Evolutionary conservation across 2,329 filamentous ascomycete genomes (phyloP).

Genomic region (Trichoderma citrinoviride): DNA sequence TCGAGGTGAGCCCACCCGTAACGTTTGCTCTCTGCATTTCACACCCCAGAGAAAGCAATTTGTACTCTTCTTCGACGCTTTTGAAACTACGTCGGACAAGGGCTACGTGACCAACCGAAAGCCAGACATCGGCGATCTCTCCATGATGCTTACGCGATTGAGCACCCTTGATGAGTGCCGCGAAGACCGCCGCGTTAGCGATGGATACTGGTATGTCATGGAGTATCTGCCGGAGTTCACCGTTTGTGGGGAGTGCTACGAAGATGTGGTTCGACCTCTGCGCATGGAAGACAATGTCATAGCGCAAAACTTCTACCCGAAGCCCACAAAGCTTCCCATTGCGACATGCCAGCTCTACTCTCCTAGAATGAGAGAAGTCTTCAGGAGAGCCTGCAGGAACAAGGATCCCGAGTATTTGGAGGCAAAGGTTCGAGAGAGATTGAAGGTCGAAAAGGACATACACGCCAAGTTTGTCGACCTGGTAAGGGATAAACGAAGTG

Average conservation of each 20-base stretch:
- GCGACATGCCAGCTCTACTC: slow-evolving; percentile 79
- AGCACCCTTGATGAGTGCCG: slow-evolving; percentile 61
- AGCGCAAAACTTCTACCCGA: slow-evolving; percentile 63
- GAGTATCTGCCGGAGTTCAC: slow-evolving; percentile 72
- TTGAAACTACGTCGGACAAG: slow-evolving; percentile 56
- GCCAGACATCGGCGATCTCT: slow-evolving; percentile 60
- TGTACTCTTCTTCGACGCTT: slow-evolving; percentile 56
- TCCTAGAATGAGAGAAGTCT: slow-evolving; percentile 71
- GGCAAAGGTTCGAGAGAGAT: slow-evolving; percentile 55
- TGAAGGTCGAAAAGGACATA: slow-evolving; percentile 58
- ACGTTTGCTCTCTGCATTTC: slow-evolving; percentile 68
- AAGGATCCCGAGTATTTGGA: slow-evolving; percentile 66
- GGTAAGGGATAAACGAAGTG: slow-evolving; percentile 36
- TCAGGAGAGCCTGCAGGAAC: slow-evolving; percentile 62
- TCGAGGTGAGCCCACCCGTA: slow-evolving; percentile 45
- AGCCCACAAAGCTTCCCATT: slow-evolving; percentile 53
- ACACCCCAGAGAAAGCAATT: slow-evolving; percentile 52
- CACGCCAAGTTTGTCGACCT: slow-evolving; percentile 51
- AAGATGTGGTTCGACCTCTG: slow-evolving; percentile 72
- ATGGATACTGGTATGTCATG: slow-evolving; percentile 74
- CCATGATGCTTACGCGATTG: slow-evolving; percentile 61
- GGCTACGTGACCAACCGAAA: slow-evolving; percentile 45
- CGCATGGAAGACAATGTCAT: slow-evolving; percentile 53
- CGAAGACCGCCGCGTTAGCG: slow-evolving; percentile 59
- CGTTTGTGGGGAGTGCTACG: slow-evolving; percentile 84